Conservation (phyloP, 192 early-diverging fungal species). For the Chytriomyces sp. region DNA sequence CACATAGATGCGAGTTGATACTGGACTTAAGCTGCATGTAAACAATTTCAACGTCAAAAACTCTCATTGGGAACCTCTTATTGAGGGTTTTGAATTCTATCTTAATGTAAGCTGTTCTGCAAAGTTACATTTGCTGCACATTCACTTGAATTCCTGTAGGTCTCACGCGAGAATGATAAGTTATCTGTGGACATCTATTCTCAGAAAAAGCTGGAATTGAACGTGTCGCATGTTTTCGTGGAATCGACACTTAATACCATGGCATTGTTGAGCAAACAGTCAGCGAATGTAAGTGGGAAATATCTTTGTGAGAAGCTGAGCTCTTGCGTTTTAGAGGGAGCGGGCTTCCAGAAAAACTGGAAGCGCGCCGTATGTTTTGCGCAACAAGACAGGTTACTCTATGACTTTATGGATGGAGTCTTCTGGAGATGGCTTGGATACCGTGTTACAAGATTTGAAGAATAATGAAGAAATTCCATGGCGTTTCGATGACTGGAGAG, state of each 20-base stretch:
- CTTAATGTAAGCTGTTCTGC: slow-evolving; percentile 32
- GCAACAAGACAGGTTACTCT: slow-evolving; percentile 89
- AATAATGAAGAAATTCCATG: slow-evolving; percentile 80
- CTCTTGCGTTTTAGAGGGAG: neutral
- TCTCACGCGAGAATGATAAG: slow-evolving; percentile 35
- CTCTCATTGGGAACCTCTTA: slow-evolving; percentile 97
- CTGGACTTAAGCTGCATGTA: slow-evolving; percentile 68
- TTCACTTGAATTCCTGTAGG: slow-evolving; percentile 13
- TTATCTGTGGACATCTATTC: slow-evolving; percentile 67
- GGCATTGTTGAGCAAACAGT: slow-evolving; percentile 25
- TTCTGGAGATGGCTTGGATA: slow-evolving; percentile 53
- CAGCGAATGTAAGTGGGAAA: neutral
- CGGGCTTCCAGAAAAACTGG: slow-evolving; percentile 30
- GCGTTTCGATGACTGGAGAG: slow-evolving; percentile 98
- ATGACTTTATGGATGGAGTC: slow-evolving; percentile 85
- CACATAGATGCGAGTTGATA: slow-evolving; percentile 56
- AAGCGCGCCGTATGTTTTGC: slow-evolving; percentile 78
- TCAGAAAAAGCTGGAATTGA: slow-evolving; percentile 77
- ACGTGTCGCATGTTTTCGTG: slow-evolving; percentile 77
- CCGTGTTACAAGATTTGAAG: slow-evolving; percentile 67
- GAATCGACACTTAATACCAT: slow-evolving; percentile 45
- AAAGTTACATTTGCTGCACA: neutral
- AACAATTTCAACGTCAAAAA: slow-evolving; percentile 97
- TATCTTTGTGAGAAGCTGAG: slow-evolving; percentile 9
- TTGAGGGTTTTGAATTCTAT: slow-evolving; percentile 86